Evolutionary conservation across 202 grass and related monocot species (phyloP).

Genomic region (Carex sylvatica): DNA sequence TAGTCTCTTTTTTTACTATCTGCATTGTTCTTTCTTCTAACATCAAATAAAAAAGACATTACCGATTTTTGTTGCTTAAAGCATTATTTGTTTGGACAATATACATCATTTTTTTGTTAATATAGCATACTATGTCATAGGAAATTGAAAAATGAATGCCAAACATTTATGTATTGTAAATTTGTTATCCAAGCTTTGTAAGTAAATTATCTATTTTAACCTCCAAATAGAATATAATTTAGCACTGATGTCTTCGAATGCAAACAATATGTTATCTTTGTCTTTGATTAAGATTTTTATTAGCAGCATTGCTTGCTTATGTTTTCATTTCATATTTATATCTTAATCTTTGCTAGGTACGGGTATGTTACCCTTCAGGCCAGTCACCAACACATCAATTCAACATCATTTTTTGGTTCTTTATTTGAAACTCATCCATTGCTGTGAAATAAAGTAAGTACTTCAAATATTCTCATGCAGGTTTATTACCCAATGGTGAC

Average conservation of each 20-base stretch:
- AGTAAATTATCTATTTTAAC: not conserved
- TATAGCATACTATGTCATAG: not conserved
- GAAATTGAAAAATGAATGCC: not conserved
- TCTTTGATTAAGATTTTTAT: not conserved
- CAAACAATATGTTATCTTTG: not conserved
- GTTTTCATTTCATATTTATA: not conserved
- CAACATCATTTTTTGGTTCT: not conserved
- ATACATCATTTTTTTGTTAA: not conserved
- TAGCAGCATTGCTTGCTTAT: not conserved
- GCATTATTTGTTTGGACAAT: not conserved
- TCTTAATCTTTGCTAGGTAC: not conserved
- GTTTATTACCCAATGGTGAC: slow-evolving; percentile 76
- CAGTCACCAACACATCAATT: not conserved
- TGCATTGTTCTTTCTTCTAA: not conserved
- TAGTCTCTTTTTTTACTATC: not conserved
- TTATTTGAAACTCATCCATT: not conserved
- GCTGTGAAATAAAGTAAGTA: not conserved
- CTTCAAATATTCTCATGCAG: not conserved
- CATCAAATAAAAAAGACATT: not conserved
- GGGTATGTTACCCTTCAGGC: not conserved
- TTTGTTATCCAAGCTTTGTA: not conserved
- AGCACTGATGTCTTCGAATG: not conserved
- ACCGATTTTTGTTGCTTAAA: not conserved
- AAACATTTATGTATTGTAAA: not conserved
- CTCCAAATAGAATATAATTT: not conserved